Base-by-base conservation (phyloP, 805 yeast genomes). In the Saccharomycopsis babjevae region DNA sequence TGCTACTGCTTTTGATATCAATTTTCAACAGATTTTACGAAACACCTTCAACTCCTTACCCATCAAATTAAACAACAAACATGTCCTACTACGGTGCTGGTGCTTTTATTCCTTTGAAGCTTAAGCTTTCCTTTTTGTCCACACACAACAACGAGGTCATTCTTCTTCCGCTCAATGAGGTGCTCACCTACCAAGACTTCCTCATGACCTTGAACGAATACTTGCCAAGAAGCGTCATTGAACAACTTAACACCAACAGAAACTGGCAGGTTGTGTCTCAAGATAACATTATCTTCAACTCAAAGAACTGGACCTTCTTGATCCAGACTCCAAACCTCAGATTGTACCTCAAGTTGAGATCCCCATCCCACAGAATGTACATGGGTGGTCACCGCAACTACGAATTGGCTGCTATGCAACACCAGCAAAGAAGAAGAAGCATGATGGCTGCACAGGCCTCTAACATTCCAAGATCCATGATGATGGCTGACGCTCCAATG, bases 341-440 rank as follows among this genome's bases (percentile, higher is more conserved):
- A 46, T 46, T 46, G 52, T 46, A 46, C 15, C 52, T 46, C 32
- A 46, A 46, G n/a, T 46, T 46, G 52, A 46, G 52, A 46, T 46
- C 52, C n/a, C 10, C 32, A 1, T 18, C 52, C 32, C 32, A 46
- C 32, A 46, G 52, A 46, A 46, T 46, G 52, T 46, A 46, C 52
- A 46, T 46, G 52, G 52, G 52, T 20, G 52, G 52, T 22, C 32
- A 25, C 52, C 52, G 52, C 32, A 46, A 46, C 52, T 46, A 46
- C 32, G 52, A 46, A 28, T 46, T 46, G n/a, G 52, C 52, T 46
- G 52, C 52, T 25, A 46, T 46, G 52, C 52, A 46, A 46, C 50
- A 42, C 18, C 50, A 42, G 5, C 50, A 42, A 13, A 46, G 52
- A 46, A 46, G 52, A 46, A 46, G 52, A 46, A 46, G 32, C 32